Conservation (phyloP, 2,329 filamentous ascomycete genomes). For the Aquanectria penicillioides region DNA sequence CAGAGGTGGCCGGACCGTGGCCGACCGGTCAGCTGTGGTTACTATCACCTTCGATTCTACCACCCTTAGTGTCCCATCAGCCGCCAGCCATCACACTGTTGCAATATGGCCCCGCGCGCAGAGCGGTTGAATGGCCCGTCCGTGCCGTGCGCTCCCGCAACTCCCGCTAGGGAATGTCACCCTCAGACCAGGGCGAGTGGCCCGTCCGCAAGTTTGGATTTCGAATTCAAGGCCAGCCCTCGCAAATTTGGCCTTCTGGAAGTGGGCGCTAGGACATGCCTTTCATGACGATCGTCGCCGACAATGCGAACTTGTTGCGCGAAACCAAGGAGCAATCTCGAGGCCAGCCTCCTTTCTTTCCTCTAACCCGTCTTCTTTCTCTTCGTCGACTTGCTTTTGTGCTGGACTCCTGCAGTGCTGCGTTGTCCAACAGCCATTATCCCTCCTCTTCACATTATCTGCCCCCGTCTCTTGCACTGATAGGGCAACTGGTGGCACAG, state of each 20-base stretch:
- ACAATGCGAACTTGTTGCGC: conserved; percentile 29
- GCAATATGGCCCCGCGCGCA: conserved; percentile 8
- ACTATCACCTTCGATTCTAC: neutral
- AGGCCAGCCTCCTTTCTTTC: conserved; percentile 32
- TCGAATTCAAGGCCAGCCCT: conserved; percentile 12
- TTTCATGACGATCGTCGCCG: conserved; percentile 36
- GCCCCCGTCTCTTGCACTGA: conserved; percentile 47
- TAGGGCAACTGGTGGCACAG: conserved; percentile 53
- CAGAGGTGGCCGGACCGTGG: conserved; percentile 27
- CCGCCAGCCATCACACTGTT: conserved; percentile 10
- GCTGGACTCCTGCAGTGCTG: conserved; percentile 52
- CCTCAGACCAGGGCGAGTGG: conserved; percentile 6
- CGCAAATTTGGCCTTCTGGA: conserved; percentile 20
- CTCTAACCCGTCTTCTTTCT: conserved; percentile 20
- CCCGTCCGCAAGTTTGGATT: neutral
- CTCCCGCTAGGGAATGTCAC: conserved; percentile 24
- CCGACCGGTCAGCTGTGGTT: conserved; percentile 26
- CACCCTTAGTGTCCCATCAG: too few species aligned
- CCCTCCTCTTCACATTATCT: conserved; percentile 50
- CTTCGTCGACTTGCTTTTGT: conserved; percentile 37
- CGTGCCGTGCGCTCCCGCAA: conserved; percentile 23
- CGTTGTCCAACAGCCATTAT: conserved; percentile 57
- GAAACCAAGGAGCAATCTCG: conserved; percentile 35
- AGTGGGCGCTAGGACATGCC: conserved; percentile 27
- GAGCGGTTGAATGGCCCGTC: conserved; percentile 13